These are phyloP conservation scores for Leonotis leonurus DNA, from an alignment of 257 asterid genomes.

Conservation along the genomic window DNA sequence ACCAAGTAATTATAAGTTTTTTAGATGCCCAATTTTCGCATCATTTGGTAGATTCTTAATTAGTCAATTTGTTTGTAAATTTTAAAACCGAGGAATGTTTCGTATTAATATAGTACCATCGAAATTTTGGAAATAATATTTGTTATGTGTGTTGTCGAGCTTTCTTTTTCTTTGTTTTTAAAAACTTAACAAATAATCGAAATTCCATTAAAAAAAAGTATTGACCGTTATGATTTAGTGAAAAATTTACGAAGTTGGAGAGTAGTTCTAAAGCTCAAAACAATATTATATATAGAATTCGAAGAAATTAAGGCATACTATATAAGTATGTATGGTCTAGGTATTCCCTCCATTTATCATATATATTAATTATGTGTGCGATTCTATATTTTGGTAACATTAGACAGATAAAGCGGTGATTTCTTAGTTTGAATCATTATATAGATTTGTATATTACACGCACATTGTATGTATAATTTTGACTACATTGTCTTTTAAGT, in stretches of 20 bases:
- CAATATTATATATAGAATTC: no score
- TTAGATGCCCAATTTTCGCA: neutral
- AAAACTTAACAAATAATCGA: no score
- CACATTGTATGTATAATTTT: neutral
- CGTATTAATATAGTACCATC: no score
- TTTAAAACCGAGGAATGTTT: neutral
- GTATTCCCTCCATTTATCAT: no score
- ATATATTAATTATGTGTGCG: neutral
- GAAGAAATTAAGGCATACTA: no score
- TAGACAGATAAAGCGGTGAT: neutral
- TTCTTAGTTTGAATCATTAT: neutral
- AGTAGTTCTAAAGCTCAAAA: no score
- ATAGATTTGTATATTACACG: neutral
- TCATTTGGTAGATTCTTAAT: neutral
- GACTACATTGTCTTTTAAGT: neutral
- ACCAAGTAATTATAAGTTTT: neutral
- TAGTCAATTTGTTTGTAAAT: neutral
- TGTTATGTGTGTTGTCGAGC: neutral
- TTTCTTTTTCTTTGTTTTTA: no score
- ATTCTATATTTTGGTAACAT: neutral
- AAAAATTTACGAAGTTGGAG: no score
- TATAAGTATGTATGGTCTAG: no score
- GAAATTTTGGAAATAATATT: no score
- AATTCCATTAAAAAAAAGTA: no score
- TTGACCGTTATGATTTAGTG: no score